A percentile compares a stretch with the other conserved stretches of the same genome.
phyloP scores from a whole-genome alignment of 2,329 filamentous ascomycete genomes.

The Trichoderma simmonsii region DNA sequence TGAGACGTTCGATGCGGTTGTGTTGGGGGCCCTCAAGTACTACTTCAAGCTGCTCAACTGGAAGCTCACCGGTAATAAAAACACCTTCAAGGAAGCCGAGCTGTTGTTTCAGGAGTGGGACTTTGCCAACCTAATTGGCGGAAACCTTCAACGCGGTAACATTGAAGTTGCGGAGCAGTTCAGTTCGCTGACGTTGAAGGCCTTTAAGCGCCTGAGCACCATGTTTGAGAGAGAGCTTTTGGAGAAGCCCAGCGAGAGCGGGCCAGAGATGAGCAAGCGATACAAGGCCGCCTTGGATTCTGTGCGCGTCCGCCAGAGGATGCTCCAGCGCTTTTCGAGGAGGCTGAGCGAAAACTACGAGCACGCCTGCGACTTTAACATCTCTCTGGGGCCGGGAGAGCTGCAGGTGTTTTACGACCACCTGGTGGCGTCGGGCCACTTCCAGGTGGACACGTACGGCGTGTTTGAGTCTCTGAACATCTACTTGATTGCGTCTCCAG shows the following conservation, averaged over 20 bases:
- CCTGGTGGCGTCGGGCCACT: constrained; percentile 78
- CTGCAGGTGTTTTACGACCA: constrained; percentile 77
- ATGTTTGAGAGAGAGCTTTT: constrained; percentile 92
- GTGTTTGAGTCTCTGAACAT: constrained; percentile 70
- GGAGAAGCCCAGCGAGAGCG: constrained; percentile 76
- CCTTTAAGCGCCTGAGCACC: constrained; percentile 78
- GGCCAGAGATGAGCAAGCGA: constrained; percentile 88
- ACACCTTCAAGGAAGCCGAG: constrained; percentile 98
- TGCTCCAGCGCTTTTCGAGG: constrained; percentile 91
- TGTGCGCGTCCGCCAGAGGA: constrained; percentile 90
- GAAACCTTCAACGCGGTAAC: constrained; percentile 87
- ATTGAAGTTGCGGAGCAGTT: constrained; percentile 98
- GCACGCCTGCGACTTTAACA: constrained; percentile 92
- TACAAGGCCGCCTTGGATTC: constrained; percentile 96
- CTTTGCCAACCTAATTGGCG: constrained; percentile 90
- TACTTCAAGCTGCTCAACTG: constrained; percentile 99
- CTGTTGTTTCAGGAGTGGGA: constrained; percentile 97
- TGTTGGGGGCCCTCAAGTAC: constrained; percentile 90
- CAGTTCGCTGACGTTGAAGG: constrained; percentile 88
- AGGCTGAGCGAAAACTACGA: constrained; percentile 92
- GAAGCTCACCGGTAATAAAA: constrained; percentile 96
- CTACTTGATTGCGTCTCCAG: constrained; percentile 80
- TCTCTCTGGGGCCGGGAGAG: constrained; percentile 65
- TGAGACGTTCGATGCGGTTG: constrained; percentile 89
- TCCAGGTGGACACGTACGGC: constrained; percentile 69